phyloP scores from a whole-genome alignment of 2,329 filamentous ascomycete species.

The Cryoendolithus antarcticus region DNA sequence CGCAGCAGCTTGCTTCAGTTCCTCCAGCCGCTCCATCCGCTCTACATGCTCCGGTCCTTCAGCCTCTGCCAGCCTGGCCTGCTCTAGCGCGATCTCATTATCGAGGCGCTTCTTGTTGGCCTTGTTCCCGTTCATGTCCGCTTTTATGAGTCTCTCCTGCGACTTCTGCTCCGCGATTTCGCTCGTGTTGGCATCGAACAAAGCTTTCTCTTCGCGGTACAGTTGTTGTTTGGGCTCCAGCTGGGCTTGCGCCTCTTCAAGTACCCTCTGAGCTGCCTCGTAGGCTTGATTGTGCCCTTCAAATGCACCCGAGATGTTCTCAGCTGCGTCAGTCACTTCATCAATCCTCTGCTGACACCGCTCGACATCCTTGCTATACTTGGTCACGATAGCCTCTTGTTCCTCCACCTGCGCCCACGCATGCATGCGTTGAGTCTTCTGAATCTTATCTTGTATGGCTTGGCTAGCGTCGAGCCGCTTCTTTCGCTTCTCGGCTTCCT shows the following conservation, averaged over 20 bases:
- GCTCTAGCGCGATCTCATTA: slow-evolving; percentile 41
- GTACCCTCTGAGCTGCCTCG: slow-evolving; percentile 24
- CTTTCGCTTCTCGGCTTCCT: slow-evolving; percentile 53
- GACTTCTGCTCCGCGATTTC: slow-evolving; percentile 20
- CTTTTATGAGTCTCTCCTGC: slow-evolving; percentile 54
- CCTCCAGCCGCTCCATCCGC: slow-evolving; percentile 44
- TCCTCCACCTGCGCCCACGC: slow-evolving; percentile 82
- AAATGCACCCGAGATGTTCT: slow-evolving; percentile 30
- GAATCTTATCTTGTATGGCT: slow-evolving; percentile 48
- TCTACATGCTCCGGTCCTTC: slow-evolving; percentile 57
- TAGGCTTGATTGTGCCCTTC: slow-evolving; percentile 31
- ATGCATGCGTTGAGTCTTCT: slow-evolving; percentile 51
- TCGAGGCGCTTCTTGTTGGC: slow-evolving; percentile 29
- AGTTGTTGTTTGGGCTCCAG: slow-evolving; percentile 35
- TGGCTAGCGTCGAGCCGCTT: slow-evolving; percentile 55
- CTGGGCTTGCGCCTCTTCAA: slow-evolving; percentile 23
- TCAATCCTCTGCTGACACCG: slow-evolving; percentile 36
- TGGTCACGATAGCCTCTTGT: slow-evolving; percentile 43
- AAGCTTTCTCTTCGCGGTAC: slow-evolving; percentile 37
- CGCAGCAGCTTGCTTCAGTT: slow-evolving; percentile 33
- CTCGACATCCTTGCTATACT: slow-evolving; percentile 18
- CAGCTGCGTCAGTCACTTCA: slow-evolving; percentile 32
- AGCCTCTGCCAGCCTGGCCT: slow-evolving; percentile 45
- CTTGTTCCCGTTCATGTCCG: slow-evolving; percentile 43
- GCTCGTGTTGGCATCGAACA: slow-evolving; percentile 30